Evolutionary conservation across 176 grass and related monocot species (phyloP), one percentile per base, ranked within the genome.

Genomic region (Musa itinerans): DNA sequence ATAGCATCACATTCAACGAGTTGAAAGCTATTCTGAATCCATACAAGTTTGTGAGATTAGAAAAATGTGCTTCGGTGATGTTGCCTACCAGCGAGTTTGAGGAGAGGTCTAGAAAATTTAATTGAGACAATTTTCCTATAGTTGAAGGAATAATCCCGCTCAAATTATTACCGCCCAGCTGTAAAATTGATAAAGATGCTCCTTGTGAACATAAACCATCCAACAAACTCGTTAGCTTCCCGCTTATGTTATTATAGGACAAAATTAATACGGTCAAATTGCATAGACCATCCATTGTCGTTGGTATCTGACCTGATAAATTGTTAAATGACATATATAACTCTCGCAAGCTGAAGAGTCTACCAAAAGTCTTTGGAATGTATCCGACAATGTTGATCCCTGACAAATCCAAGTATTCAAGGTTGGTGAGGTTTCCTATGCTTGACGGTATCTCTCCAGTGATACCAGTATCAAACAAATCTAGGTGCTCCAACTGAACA

Each of bases 51-150:
- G n/a, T 74, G 21, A 84, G 76, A 62, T 84, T 74, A 16, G 29
- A 62, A 54, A 83, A 78, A 15, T 67, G 66, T 11, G 34, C 50
- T 52, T 83, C 54, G 0, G 54, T 62, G 10, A 77, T 65, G 52
- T 12, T 57, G 29, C 81, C 81, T 23, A 54, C 27, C 27, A 66
- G 69, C 1, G 3, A 57, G 63, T 83, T 83, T 10, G 19, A 20
- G 8, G 53, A 77, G 16, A 83, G 29, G 51, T 57, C 34, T 20
- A 74, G 11, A 17, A 67, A 22, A 8, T 2, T 0, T 8, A 83
- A 56, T 14, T 54, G 62, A 13, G 23, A 64, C 15, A 78, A 59
- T 20, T 62, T 27, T 9, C 67, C 56, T 9, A 79, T 22, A 17
- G 20, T 73, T 21, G 69, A 23, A 53, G 81, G 75, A 20, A 83